Conservation (phyloP, 768 basidiomycete species). For the Artomyces pyxidatus region DNA sequence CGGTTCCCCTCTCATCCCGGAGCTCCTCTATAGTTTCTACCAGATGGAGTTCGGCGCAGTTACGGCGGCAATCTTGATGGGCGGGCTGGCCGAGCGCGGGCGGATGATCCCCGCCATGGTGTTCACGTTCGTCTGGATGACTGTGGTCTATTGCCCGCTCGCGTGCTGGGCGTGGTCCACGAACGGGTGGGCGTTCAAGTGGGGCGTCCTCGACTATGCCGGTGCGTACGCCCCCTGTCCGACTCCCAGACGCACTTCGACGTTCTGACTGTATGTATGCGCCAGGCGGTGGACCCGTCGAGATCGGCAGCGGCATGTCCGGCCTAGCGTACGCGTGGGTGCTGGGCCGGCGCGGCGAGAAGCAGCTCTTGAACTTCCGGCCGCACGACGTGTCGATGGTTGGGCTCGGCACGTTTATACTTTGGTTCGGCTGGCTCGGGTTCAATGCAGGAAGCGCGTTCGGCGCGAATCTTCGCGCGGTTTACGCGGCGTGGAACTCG, state of each 20-base stretch:
- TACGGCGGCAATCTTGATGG: conserved; percentile 69
- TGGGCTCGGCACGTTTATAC: conserved; percentile 76
- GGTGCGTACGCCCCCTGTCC: conserved; percentile 34
- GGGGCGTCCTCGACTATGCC: conserved; percentile 85
- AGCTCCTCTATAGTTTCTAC: conserved; percentile 78
- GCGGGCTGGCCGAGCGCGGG: conserved; percentile 81
- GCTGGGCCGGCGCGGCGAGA: conserved; percentile 71
- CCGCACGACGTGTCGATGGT: conserved; percentile 86
- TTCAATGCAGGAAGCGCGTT: conserved; percentile 91
- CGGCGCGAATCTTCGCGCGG: conserved; percentile 78
- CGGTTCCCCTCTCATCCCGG: conserved; percentile 75
- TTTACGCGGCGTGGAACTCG: conserved; percentile 82
- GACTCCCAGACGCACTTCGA: background rate
- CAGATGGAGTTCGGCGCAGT: conserved; percentile 85
- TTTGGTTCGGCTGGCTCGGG: conserved; percentile 95
- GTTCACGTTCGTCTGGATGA: conserved; percentile 79
- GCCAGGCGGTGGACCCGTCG: conserved; percentile 77
- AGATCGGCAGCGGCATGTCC: conserved; percentile 78
- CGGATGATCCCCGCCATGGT: conserved; percentile 76
- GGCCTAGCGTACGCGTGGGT: conserved; percentile 85
- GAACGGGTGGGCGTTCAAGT: conserved; percentile 79
- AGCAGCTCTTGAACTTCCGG: conserved; percentile 69
- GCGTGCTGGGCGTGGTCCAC: conserved; percentile 80
- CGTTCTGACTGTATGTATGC: background rate
- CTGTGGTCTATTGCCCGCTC: conserved; percentile 81